A percentile compares a stretch with the other conserved stretches of the same genome.
Conservation (phyloP, 2,329 filamentous ascomycete genomes). For the Fusarium albosuccineum region DNA sequence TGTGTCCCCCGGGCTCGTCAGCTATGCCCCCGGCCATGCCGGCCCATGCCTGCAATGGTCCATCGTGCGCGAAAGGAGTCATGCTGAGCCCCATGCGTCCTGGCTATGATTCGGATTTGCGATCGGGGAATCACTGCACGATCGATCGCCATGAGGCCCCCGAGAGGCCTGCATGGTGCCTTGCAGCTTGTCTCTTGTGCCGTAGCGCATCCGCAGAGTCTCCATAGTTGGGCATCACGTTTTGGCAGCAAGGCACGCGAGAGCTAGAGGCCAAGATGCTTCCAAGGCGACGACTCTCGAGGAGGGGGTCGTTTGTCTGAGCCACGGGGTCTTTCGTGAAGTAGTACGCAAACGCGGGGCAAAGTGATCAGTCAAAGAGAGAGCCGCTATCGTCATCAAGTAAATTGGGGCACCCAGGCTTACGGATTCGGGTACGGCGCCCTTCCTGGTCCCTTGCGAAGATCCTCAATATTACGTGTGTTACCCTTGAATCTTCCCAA, state of each 20-base stretch:
- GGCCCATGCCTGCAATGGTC: conserved; percentile 8
- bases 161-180: conserved; percentile 43
- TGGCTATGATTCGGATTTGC: conserved; percentile 46
- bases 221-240: conserved; percentile 38
- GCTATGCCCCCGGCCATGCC: conserved; percentile 35
- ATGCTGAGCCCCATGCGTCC: conserved; percentile 39
- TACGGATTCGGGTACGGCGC: conserved; percentile 1
- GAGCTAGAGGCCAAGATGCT: conserved; percentile 4
- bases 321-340: conserved; percentile 36
- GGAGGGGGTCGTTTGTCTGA: conserved; percentile 39
- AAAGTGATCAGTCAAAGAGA: conserved; percentile 38
- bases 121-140: conserved; percentile 45
- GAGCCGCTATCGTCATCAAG: conserved; percentile 29
- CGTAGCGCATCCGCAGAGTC: conserved; percentile 30
- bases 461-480: conserved; percentile 39
- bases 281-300: conserved; percentile 7
- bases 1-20: conserved; percentile 38
- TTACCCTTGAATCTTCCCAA: conserved; percentile 1
- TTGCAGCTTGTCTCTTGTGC: conserved; percentile 39
- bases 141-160: conserved; percentile 47
- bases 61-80: conserved; percentile 37
- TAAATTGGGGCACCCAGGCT: conserved; percentile 6
- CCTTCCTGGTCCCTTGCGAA: conserved; percentile 20
- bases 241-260: conserved; percentile 37
- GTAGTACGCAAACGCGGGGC: conserved; percentile 25